phyloP scores from a whole-genome alignment of 2,329 filamentous ascomycete species.

The Remersonia thermophila region DNA sequence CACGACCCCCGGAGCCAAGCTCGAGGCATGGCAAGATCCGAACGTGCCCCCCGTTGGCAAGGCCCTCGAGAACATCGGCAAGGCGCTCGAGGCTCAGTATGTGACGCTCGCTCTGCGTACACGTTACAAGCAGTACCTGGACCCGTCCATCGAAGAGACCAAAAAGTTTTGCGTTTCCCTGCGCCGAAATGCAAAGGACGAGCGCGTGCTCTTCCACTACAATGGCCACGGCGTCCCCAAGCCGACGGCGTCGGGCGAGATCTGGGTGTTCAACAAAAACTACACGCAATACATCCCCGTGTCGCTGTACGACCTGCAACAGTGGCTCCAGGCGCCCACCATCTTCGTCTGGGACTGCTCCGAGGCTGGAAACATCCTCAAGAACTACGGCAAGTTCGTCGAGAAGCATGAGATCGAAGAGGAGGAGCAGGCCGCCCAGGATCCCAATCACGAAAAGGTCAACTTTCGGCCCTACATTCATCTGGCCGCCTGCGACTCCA shows the following conservation, averaged over 20 bases:
- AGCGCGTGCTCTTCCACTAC: constrained; percentile 94
- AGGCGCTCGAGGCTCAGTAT: constrained; percentile 90
- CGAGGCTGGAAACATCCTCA: constrained; percentile 87
- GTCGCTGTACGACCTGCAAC: constrained; percentile 85
- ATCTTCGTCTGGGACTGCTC: constrained; percentile 98
- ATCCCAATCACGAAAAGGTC: constrained; percentile 74
- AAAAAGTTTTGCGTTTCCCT: constrained; percentile 91
- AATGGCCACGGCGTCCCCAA: constrained; percentile 96
- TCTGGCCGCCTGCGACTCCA: constrained; percentile 78
- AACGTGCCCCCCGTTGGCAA: constrained; percentile 69
- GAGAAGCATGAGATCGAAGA: constrained; percentile 92
- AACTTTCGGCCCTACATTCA: constrained; percentile 64
- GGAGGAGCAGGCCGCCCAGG: constrained; percentile 58
- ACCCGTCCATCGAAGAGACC: constrained; percentile 93
- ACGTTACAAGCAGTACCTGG: constrained; percentile 93
- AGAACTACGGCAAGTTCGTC: constrained; percentile 86
- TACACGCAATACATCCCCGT: constrained; percentile 99
- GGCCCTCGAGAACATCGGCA: constrained; percentile 86
- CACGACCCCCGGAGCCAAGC: constrained; percentile 81
- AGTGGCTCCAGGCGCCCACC: constrained; percentile 89
- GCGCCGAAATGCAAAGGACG: constrained; percentile 85
- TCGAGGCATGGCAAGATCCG: constrained; percentile 96
- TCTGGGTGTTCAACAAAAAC: constrained; percentile 98
- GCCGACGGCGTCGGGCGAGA: constrained; percentile 88
- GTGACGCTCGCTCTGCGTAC: constrained; percentile 89